Conservation (phyloP, 208 protist species). For the Trypanosomatidae sp. region DNA sequence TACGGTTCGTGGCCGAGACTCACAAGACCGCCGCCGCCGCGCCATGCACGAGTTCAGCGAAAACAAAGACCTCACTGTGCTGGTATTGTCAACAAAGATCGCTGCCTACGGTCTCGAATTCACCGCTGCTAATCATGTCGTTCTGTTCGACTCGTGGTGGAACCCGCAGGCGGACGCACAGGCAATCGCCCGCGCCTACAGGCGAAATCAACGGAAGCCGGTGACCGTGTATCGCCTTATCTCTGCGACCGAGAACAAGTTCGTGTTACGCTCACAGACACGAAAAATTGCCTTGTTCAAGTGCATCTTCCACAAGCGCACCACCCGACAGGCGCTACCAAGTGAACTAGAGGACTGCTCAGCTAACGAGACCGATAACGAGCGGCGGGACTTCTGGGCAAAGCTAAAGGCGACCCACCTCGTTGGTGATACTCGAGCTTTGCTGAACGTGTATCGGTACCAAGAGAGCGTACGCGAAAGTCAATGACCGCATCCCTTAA, state of each 20-base stretch:
- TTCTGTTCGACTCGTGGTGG: constrained; percentile 99
- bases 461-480: constrained; percentile 38
- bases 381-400: constrained; percentile 52
- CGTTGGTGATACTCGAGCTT: constrained; percentile 39
- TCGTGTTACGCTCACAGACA: constrained; percentile 58
- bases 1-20: constrained; percentile 72
- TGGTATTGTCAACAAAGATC: constrained; percentile 97
- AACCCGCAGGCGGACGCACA: constrained; percentile 98
- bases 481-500: background rate
- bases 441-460: constrained; percentile 60
- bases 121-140: constrained; percentile 97
- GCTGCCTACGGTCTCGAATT: constrained; percentile 99
- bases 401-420: constrained; percentile 47
- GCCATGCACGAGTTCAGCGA: constrained; percentile 67
- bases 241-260: constrained; percentile 52
- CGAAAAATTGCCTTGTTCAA: constrained; percentile 80
- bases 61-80: constrained; percentile 40
- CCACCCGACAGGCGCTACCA: constrained; percentile 40
- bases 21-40: constrained; percentile 46
- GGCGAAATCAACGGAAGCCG: constrained; percentile 96
- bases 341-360: constrained; percentile 64
- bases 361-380: constrained; percentile 52
- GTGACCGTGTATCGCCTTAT: constrained; percentile 98
- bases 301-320: constrained; percentile 75
- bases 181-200: constrained; percentile 95